These are phyloP conservation scores for Aspergillus neoniger DNA, from an alignment of 2,329 filamentous ascomycete genomes.

Conservation along the genomic window DNA sequence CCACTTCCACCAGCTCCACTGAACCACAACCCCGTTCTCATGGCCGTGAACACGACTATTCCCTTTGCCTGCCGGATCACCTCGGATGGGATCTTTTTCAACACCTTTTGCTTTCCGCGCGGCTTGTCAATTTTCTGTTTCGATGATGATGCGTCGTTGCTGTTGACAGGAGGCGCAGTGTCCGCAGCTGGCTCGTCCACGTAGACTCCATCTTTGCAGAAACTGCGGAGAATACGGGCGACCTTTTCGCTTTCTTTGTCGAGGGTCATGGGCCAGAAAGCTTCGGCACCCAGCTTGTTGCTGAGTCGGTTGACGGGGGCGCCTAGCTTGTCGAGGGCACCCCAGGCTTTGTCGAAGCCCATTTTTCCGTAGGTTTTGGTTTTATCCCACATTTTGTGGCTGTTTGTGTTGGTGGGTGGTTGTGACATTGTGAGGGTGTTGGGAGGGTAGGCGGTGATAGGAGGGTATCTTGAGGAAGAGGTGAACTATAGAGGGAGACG, in stretches of 20 bases:
- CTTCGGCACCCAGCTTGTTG: constrained; percentile 77
- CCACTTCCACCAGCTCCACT: constrained; percentile 91
- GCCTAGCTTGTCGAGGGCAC: constrained; percentile 66
- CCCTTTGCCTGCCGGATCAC: constrained; percentile 88
- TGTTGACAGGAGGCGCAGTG: constrained; percentile 19
- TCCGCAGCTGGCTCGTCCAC: constrained; percentile 55
- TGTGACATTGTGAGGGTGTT: constrained; percentile 7
- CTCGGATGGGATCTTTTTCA: constrained; percentile 80
- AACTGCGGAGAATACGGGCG: constrained; percentile 81
- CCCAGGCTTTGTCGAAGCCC: constrained; percentile 73
- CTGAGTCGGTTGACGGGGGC: constrained; percentile 76
- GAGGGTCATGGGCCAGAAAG: constrained; percentile 80
- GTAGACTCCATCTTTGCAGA: constrained; percentile 78
- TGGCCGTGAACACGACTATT: constrained; percentile 88
- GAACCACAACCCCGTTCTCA: constrained; percentile 88
- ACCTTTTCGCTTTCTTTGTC: constrained; percentile 91
- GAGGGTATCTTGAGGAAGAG: background rate
- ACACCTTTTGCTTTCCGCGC: constrained; percentile 61
- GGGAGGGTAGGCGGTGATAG: background rate
- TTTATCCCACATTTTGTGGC: constrained; percentile 8
- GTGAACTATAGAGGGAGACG: background rate
- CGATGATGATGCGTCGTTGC: constrained; percentile 13
- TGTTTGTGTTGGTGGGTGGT: background rate
- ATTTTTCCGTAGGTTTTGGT: constrained; percentile 57
- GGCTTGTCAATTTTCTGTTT: constrained; percentile 52